Percentiles rank a stretch among this genome's conserved stretches.
phyloP scores from a whole-genome alignment of 2,329 filamentous ascomycete genomes.

The Stemphylium beticola region DNA sequence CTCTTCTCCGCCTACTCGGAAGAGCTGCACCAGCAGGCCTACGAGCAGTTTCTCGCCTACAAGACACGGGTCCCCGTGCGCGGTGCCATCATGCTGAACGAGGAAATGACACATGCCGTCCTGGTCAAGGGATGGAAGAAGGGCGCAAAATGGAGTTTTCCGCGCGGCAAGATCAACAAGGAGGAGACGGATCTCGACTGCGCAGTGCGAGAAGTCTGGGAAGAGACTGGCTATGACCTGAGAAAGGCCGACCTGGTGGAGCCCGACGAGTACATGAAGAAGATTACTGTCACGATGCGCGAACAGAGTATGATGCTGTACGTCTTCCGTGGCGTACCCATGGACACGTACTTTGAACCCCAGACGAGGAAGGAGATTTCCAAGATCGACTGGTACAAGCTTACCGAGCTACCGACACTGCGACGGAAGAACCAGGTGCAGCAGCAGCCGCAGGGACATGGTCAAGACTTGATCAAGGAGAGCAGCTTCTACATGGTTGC shows the following conservation, averaged over 20 bases:
- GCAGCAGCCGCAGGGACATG: conserved; percentile 55
- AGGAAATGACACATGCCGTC: conserved; percentile 91
- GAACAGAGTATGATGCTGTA: conserved; percentile 94
- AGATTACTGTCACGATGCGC: conserved; percentile 86
- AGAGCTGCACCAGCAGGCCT: conserved; percentile 80
- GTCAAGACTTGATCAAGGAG: conserved; percentile 65
- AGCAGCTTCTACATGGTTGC: conserved; percentile 99
- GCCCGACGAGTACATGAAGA: conserved; percentile 72
- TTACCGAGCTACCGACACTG: conserved; percentile 85
- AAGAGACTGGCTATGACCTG: conserved; percentile 93
- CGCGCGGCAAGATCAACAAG: conserved; percentile 96
- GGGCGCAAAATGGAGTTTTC: conserved; percentile 94
- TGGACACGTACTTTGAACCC: conserved; percentile 86
- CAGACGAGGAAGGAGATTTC: conserved; percentile 96
- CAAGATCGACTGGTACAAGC: conserved; percentile 92
- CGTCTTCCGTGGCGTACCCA: conserved; percentile 86
- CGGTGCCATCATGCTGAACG: conserved; percentile 90
- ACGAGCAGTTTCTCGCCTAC: conserved; percentile 90
- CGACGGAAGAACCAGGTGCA: conserved; percentile 70
- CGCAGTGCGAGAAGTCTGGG: conserved; percentile 90
- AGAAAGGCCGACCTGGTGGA: conserved; percentile 76
- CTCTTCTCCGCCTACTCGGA: conserved; percentile 81
- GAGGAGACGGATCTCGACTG: conserved; percentile 94
- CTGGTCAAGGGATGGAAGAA: conserved; percentile 99
- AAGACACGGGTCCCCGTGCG: conserved; percentile 93